Base-by-base conservation (phyloP, 352 stramenopile species). In the Globisporangium paddicum region DNA sequence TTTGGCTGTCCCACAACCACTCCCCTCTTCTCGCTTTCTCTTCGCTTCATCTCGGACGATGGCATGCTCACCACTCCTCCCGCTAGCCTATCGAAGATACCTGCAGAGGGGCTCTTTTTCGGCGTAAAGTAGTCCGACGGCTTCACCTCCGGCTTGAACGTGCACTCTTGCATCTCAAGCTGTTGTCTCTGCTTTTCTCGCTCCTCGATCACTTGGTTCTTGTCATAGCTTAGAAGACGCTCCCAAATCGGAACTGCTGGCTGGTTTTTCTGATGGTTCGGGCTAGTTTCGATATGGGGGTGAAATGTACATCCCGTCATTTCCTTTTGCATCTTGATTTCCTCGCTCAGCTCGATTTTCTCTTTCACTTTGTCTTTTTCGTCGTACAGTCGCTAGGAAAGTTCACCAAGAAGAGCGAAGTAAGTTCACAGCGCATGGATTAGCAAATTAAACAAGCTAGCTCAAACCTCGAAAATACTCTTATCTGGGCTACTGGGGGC, bases 71-170 rank as follows among this genome's bases (percentile, higher is more conserved):
- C 55, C n/a, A 62, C 55, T 6, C 66, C 73, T 5, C 63, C 57
- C 55, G 66, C 74, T 16, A 86, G 56, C 14, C 70, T 61, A 4
- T 85, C 76, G 30, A 82, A 83, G 8, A 84, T 71, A 1, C 71
- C 71, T 25, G 41, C 66, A 2, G 72, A 73, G 1, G 74, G 71
- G 25, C 67, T 69, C 21, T 60, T 55, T 44, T 79, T 76, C 23
- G 79, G 77, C 19, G 65, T 68, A 18, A 76, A 61, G 7, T 60
- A 69, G 19, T 86, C 79, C 9, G 67, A 64, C 1, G 73, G 77
- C n/a, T 75, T 85, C 26, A 91, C 79, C 21, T 90, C 77, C 13
- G 84, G 84, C 66, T 89, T 88, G 68, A 94, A 94, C 1, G 84
- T 94, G 58, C 84, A 94, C 21, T 83, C 75, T 41, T 89, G 66